Percentiles rank a stretch among this genome's conserved stretches.
Evolutionary conservation across 2,329 filamentous ascomycete genomes (phyloP).

Genomic region (Aspergillus novofumigatus): DNA sequence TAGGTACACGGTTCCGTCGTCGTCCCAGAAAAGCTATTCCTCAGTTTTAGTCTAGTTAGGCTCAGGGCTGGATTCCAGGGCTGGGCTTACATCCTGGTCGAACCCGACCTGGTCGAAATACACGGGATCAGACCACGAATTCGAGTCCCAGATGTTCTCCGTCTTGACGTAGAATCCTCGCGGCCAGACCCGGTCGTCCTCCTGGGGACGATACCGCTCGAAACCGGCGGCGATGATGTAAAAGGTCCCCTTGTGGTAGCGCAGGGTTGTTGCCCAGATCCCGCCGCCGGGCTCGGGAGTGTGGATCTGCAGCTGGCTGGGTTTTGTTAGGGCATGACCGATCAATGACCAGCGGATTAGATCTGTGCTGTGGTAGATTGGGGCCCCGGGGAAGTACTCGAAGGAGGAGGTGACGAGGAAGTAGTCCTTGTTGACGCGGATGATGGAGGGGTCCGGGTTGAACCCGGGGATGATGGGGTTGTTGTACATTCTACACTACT

Average conservation of each 20-base stretch:
- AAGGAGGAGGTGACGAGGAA: slow-evolving; percentile 61
- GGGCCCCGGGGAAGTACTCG: slow-evolving; percentile 59
- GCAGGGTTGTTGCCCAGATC: slow-evolving; percentile 48
- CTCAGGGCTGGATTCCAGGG: not conserved
- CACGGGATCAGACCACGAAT: slow-evolving; percentile 51
- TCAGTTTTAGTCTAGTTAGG: too few species aligned
- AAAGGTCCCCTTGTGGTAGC: slow-evolving; percentile 43
- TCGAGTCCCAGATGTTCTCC: slow-evolving; percentile 49
- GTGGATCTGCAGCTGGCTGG: slow-evolving; percentile 33
- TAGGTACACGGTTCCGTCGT: slow-evolving; percentile 49
- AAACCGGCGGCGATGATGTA: slow-evolving; percentile 48
- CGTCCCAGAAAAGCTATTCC: slow-evolving; percentile 49
- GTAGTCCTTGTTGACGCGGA: slow-evolving; percentile 49
- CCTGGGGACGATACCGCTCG: slow-evolving; percentile 35
- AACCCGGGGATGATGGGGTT: slow-evolving; percentile 58
- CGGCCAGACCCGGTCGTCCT: slow-evolving; percentile 48
- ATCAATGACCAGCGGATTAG: slow-evolving; percentile 39
- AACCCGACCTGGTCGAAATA: slow-evolving; percentile 54
- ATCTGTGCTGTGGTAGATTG: slow-evolving; percentile 55
- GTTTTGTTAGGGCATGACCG: slow-evolving; percentile 31
- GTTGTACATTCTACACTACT: slow-evolving; percentile 11
- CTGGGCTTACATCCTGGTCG: slow-evolving; percentile 46
- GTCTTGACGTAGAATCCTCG: slow-evolving; percentile 54
- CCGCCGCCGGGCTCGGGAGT: slow-evolving; percentile 33
- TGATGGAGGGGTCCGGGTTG: slow-evolving; percentile 58